Percentiles rank a stretch among this genome's conserved stretches.
phyloP scores from a whole-genome alignment of 31 red algal species.

The Odonthalia washingtoniensis region DNA sequence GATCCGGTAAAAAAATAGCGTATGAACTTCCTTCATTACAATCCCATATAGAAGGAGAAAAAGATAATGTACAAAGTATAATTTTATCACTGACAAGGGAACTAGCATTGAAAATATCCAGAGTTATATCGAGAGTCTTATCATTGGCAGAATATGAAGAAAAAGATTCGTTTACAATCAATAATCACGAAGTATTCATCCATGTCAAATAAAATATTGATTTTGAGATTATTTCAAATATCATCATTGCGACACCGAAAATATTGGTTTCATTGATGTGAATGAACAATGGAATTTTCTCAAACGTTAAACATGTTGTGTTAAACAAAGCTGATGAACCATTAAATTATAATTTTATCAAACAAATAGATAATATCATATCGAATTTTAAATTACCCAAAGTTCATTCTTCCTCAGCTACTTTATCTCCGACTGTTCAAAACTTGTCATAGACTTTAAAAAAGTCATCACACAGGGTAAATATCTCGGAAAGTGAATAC shows the following conservation, averaged over 20 bases:
- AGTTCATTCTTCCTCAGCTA: conserved; percentile 86
- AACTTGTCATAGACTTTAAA: conserved; percentile 36
- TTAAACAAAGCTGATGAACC: conserved; percentile 93
- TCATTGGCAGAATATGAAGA: no score
- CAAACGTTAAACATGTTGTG: conserved; percentile 56
- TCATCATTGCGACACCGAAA: conserved; percentile 86
- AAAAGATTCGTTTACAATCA: no score
- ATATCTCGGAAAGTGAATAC: conserved; percentile 54
- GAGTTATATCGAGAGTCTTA: no score
- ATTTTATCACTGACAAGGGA: no score
- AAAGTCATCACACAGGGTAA: conserved; percentile 52
- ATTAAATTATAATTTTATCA: conserved; percentile 67
- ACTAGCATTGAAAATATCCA: no score
- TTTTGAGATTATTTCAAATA: no score
- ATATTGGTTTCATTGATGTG: conserved; percentile 54
- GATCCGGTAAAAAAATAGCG: no score
- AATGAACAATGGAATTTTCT: conserved; percentile 29
- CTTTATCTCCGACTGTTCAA: conserved; percentile 63
- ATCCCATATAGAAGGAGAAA: no score
- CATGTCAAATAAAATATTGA: no score
- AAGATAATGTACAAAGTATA: no score
- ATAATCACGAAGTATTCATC: no score
- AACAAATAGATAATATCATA: conserved; percentile 58
- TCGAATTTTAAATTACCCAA: background rate
- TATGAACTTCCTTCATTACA: no score